phyloP scores from a whole-genome alignment of 2,329 filamentous ascomycete genomes.

The Penicillium italicum region DNA sequence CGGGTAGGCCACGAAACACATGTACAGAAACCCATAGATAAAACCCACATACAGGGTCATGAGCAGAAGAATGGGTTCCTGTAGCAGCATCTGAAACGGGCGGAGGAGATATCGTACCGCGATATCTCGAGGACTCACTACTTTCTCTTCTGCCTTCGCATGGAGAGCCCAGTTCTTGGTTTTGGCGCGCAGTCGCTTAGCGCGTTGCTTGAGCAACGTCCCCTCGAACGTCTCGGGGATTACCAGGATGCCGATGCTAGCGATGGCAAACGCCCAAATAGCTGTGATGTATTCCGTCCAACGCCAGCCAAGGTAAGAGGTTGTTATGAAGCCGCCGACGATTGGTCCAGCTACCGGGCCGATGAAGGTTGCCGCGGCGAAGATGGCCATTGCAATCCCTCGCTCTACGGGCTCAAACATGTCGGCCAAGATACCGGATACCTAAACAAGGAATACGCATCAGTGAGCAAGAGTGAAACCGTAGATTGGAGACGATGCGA shows the following conservation, averaged over 20 bases:
- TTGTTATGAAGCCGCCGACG: slow-evolving; percentile 49
- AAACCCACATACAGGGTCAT: slow-evolving; percentile 43
- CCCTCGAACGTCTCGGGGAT: slow-evolving; percentile 49
- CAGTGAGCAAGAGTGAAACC: not conserved
- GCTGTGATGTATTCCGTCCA: slow-evolving; percentile 57
- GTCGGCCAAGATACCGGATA: slow-evolving; percentile 45
- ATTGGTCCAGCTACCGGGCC: slow-evolving; percentile 51
- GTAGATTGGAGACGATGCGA: no score
- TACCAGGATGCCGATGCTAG: slow-evolving; percentile 43
- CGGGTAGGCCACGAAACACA: slow-evolving; percentile 37
- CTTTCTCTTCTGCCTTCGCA: slow-evolving; percentile 23
- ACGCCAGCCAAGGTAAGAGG: slow-evolving; percentile 52
- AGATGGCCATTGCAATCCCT: slow-evolving; percentile 45
- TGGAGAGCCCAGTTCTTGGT: slow-evolving; percentile 48
- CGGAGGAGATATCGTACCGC: slow-evolving; percentile 16
- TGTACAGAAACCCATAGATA: slow-evolving; percentile 33
- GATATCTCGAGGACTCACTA: slow-evolving; percentile 7
- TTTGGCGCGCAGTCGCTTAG: slow-evolving; percentile 41
- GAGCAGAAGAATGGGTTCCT: slow-evolving; percentile 46
- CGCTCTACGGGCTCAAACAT: slow-evolving; percentile 49
- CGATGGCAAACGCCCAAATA: slow-evolving; percentile 47
- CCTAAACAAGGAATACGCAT: not conserved
- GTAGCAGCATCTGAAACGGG: slow-evolving; percentile 19
- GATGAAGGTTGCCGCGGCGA: slow-evolving; percentile 47
- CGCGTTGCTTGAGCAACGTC: slow-evolving; percentile 46